Conservation (phyloP, 768 basidiomycete genomes). For the Sistotremastrum suecicum region DNA sequence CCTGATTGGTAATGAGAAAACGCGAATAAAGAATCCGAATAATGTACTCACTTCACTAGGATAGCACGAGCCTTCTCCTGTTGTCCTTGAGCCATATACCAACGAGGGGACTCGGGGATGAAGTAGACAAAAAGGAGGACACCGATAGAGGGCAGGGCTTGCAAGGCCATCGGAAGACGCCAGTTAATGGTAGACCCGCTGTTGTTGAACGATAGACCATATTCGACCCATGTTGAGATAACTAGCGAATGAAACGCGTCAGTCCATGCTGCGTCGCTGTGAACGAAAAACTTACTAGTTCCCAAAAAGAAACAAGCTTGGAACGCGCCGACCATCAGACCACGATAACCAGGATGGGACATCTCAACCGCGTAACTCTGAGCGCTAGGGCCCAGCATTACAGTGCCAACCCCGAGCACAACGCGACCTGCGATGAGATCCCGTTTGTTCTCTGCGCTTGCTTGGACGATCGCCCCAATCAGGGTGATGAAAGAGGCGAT, state of each 20-base stretch:
- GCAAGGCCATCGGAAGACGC: constrained; percentile 21
- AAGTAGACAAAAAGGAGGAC: constrained; percentile 20
- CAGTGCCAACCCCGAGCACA: constrained; percentile 10
- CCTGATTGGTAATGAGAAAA: constrained; percentile 13
- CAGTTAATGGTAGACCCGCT: constrained; percentile 12
- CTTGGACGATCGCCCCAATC: constrained; percentile 8
- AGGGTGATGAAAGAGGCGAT: constrained; percentile 10
- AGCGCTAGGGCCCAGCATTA: constrained; percentile 8
- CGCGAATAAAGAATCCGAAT: constrained; percentile 11
- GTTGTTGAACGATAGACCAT: constrained; percentile 5
- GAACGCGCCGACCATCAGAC: constrained; percentile 9
- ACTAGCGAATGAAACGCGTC: neutral
- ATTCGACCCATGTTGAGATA: constrained; percentile 9
- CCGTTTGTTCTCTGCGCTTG: constrained; percentile 6
- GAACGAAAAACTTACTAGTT: no score
- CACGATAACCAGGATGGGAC: constrained; percentile 9
- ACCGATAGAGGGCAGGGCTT: constrained; percentile 17
- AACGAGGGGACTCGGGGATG: constrained; percentile 26
- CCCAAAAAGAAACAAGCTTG: constrained; percentile 10
- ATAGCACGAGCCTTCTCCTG: constrained; percentile 12
- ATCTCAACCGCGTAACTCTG: constrained; percentile 6
- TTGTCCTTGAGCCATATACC: constrained; percentile 16
- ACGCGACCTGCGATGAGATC: constrained; percentile 11
- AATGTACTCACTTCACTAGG: constrained; percentile 8
- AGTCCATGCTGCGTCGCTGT: neutral